These are phyloP conservation scores for Exobasidium rhododendri DNA, from an alignment of 1,284 basidiomycete genomes.

Conservation along the genomic window DNA sequence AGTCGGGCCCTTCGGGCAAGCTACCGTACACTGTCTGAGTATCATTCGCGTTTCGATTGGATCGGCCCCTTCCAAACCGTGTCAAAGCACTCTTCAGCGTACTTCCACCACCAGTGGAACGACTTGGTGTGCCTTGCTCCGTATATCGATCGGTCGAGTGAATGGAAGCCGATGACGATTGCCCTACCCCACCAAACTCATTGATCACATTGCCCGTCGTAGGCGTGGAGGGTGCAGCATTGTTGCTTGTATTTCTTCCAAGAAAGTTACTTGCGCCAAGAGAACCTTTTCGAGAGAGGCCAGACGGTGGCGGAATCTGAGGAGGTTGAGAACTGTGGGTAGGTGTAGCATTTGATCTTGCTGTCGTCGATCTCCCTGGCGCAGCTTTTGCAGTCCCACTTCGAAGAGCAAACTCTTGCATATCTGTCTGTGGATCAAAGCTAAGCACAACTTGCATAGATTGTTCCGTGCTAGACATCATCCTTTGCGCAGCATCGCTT, in stretches of 20 bases:
- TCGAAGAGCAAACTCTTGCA: constrained; percentile 44
- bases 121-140: constrained; percentile 24
- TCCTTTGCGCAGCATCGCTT: constrained; percentile 39
- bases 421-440: constrained; percentile 43
- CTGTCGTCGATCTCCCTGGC: background rate
- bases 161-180: constrained; percentile 28
- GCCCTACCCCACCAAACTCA: constrained; percentile 26
- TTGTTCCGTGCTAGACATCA: constrained; percentile 42
- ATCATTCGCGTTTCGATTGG: constrained; percentile 32
- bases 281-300: background rate
- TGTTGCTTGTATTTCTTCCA: background rate
- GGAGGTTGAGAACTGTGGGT: background rate
- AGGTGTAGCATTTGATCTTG: background rate
- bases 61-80: constrained; percentile 33
- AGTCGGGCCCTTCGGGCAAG: constrained; percentile 24
- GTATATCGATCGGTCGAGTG: constrained; percentile 26
- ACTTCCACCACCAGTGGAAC: constrained; percentile 21
- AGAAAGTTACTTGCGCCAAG: background rate
- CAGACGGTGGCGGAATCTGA: background rate
- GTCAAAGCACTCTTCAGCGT: constrained; percentile 41
- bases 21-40: constrained; percentile 33
- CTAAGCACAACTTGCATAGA: constrained; percentile 41
- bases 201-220: constrained; percentile 21
- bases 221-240: background rate
- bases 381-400: constrained; percentile 18